Evolutionary conservation across 768 basidiomycete species (phyloP), one percentile per base, ranked within the genome.

Genomic region (Lyophyllum semitale): DNA sequence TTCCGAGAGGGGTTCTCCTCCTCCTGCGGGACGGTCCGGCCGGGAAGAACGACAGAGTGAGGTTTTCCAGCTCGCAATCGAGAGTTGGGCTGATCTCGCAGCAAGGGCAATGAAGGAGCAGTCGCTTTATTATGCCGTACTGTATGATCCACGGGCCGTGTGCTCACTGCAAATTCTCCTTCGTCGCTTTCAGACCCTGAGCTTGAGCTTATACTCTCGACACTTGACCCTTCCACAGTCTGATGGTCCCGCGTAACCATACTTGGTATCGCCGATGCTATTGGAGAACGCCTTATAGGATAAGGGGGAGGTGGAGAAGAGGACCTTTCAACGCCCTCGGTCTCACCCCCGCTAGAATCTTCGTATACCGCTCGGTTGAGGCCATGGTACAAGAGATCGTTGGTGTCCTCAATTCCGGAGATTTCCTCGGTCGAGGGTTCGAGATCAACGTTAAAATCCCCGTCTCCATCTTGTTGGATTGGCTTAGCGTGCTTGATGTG

Each of bases 291-390:
- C 17, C 2, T 27, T 8, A 8, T 4, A 48, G 30, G 23, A 18
- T 9, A 18, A 29, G 44, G 17, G 26, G 32, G 18, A 22, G 37
- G 44, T 22, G 37, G 43, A 48, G 45, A 45, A 6, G 54, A 25
- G 11, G 51, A 44, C 48, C 25, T 25, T 3, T 47, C 30, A n/a
- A n/a, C n/a, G 18, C 25, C 23, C 27, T 48, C 47, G 13, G 20
- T 35, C 23, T 52, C 53, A 22, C 38, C 33, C 20, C 46, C 55
- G 25, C 52, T 51, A 25, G 20, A 43, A 41, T 53, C 51, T 48
- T 48, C 52, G 37, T 58, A 58, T 11, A 54, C 52, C 13, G 50
- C 33, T 37, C 29, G 51, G 27, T 47, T 53, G 40, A 55, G 54
- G 35, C 33, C 33, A 27, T 37, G 45, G 20, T 57, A 56, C 29